Evolutionary conservation across 2,329 filamentous ascomycete species (phyloP).

Genomic region (Claviceps paspali): DNA sequence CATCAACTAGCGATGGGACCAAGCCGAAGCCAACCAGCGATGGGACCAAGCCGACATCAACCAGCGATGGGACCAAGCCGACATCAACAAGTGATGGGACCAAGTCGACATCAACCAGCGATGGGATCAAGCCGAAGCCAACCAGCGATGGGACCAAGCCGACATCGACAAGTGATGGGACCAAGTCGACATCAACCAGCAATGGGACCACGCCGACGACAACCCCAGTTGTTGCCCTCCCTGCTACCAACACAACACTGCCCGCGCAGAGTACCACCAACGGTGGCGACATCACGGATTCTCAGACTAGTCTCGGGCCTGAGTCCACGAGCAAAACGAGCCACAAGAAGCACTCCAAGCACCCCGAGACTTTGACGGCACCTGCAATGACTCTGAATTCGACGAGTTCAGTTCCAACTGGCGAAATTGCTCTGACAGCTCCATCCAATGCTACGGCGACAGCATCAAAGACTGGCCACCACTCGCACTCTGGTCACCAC

Average conservation of each 20-base stretch:
- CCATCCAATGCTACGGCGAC: not conserved
- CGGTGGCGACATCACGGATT: conserved; percentile 8
- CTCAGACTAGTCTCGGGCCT: conserved; percentile 10
- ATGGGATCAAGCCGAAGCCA: too few relatives aligned
- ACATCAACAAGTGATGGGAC: not conserved
- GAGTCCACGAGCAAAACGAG: conserved; percentile 6
- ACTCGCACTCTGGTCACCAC: too few relatives aligned
- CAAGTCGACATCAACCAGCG: not conserved
- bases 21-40: not conserved
- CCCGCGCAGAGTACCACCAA: not conserved
- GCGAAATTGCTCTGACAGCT: not conserved
- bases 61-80: too few relatives aligned
- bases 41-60: too few relatives aligned
- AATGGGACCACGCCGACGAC: too few relatives aligned
- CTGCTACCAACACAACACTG: conserved; percentile 2
- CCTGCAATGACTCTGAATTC: conserved; percentile 1
- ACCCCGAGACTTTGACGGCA: too few relatives aligned
- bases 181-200: not conserved
- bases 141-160: not conserved
- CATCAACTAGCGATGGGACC: not conserved
- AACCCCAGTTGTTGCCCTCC: not conserved
- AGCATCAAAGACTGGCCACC: not conserved
- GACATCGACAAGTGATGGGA: too few relatives aligned
- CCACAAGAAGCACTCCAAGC: conserved; percentile 4
- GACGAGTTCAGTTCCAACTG: not conserved